Evolutionary conservation across 108 stramenopile genomes (phyloP), one percentile per base, ranked within the genome.

Genomic region (Fistulifera solaris): DNA sequence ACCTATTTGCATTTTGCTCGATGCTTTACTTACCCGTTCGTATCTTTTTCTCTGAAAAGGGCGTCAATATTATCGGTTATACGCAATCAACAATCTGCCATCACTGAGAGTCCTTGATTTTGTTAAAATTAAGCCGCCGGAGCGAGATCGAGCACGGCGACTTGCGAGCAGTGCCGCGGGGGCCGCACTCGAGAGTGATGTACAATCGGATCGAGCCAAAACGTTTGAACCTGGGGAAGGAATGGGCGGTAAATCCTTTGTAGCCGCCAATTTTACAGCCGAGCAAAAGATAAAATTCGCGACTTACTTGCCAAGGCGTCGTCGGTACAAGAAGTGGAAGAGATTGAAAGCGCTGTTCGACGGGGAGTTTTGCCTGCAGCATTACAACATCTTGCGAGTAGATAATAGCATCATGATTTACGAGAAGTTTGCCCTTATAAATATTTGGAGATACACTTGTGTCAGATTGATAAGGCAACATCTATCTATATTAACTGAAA

Each of bases 181-280:
- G 35, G 89, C 89, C 16, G 85, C 89, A 35, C 58, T 91, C 56
- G 85, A 87, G 52, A 69, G 70, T n/a, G 85, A 87, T 52, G 71
- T 82, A 7, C 70, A 81, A 65, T 45, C 56, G 35, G 84, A 86
- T 26, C 46, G 38, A 18, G 43, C 61, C 27, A 77, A 81, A 48
- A 91, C 89, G 12, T 91, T 91, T 68, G 77, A 74, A 54, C 89
- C 89, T 0, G 89, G 89, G 0, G 81, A 91, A 47, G 77, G 72
- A 48, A 42, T 57, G 56, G 42, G 42, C 2, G 56, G 25, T 6
- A 40, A 17, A 6, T 19, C 16, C 7, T 17, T 21, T 45, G 44
- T 45, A 6, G 21, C 21, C 11, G 21, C 21, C 7, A 45, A 21
- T 45, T 45, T 19, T 45, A 45, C 44, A 45, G 16, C 44, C 4